Evolutionary conservation across 2,329 filamentous ascomycete species (phyloP), one percentile per base, ranked within the genome.

Genomic region (Cercospora sesami): DNA sequence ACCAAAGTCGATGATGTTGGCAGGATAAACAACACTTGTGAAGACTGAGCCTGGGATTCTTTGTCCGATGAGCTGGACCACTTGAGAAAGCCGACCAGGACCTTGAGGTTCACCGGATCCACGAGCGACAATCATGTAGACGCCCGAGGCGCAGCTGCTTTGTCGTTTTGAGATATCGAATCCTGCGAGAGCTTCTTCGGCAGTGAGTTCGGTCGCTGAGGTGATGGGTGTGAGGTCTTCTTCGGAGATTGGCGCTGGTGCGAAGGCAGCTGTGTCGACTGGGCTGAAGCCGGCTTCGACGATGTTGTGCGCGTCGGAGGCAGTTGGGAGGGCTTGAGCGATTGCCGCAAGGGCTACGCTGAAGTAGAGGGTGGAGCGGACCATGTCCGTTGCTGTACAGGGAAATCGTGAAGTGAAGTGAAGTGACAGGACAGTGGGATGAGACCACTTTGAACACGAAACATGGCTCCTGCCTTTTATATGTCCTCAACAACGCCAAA

Each of bases 121-220:
- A 1, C 55, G 55, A 18, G 28, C 55, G n/a, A 59, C 55, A n/a
- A 59, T 59, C 55, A 59, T 59, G 30, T 59, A 59, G n/a, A 59
- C 55, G 55, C 55, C 55, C 14, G 55, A 26, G 55, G 55, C 28
- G 55, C 55, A 59, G 3, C 30, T 8, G 55, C 18, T 59, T 23
- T 59, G 55, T 0, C 55, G 55, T 12, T 59, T 59, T n/a, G 55
- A 57, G 53, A 57, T 12, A 14, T 23, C 45, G 53, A 23, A 31
- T n/a, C n/a, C 16, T 2, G 26, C 18, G 55, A 59, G 55, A 16
- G 9, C 28, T 12, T 59, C 30, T 10, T n/a, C 16, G 28, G 55
- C 16, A 1, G 55, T 28, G 30, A 59, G 30, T 2, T 59, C 55
- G 3, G 55, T 36, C 2, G 55, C 55, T n/a, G 55, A 59, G 4